Percentiles rank a stretch among this genome's conserved stretches.
phyloP scores from a whole-genome alignment of 768 basidiomycete genomes.

The Collybiopsis luxurians region DNA sequence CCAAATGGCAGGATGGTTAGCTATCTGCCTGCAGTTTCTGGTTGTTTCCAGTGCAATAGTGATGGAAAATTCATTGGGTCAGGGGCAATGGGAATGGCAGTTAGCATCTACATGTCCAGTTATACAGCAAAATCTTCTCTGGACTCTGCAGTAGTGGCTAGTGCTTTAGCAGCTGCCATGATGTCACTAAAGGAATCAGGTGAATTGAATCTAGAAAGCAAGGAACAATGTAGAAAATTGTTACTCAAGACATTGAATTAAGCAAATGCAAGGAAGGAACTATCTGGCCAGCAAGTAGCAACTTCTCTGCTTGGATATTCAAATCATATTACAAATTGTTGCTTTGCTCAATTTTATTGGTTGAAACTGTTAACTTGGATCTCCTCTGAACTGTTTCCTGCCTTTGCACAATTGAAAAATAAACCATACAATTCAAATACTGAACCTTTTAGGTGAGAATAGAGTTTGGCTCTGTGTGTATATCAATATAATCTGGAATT shows the following conservation, averaged over 20 bases:
- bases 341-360: background rate
- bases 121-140: slow-evolving; percentile 1
- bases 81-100: slow-evolving; percentile 3
- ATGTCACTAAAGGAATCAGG: background rate
- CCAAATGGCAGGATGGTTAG: background rate
- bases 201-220: background rate
- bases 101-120: slow-evolving; percentile 3
- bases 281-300: slow-evolving; percentile 1
- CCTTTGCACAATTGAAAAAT: no score
- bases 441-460: no score
- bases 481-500: no score
- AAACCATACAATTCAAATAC: no score
- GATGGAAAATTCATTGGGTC: slow-evolving; percentile 7
- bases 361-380: background rate
- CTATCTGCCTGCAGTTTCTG: background rate
- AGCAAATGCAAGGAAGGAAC: background rate
- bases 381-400: no score
- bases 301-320: background rate
- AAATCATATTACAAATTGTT: background rate
- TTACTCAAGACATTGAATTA: background rate
- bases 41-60: slow-evolving; percentile 2
- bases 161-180: background rate
- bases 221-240: background rate
- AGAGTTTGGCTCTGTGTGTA: no score
- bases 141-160: background rate